Evolutionary conservation across 257 asterid species (phyloP).

Genomic region (Lantana camara): DNA sequence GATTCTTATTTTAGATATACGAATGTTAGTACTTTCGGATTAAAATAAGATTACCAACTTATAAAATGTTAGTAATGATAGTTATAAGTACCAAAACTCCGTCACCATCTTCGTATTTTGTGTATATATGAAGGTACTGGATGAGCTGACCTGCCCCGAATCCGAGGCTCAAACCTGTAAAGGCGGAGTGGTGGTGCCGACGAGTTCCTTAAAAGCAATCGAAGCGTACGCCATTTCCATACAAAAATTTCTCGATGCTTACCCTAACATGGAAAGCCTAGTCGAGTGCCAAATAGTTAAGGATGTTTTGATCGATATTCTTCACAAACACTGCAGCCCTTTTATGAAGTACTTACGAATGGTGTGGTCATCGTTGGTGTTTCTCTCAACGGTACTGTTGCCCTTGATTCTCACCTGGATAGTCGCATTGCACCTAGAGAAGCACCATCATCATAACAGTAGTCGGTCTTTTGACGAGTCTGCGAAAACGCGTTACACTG

Average conservation of each 20-base stretch:
- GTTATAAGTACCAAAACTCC: too few species aligned
- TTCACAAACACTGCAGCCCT: constrained; percentile 52
- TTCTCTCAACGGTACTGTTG: constrained; percentile 50
- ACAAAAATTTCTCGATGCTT: constrained; percentile 49
- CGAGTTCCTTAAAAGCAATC: constrained; percentile 30
- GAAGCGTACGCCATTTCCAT: constrained; percentile 48
- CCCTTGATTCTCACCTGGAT: constrained; percentile 45
- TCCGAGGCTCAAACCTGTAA: constrained; percentile 35
- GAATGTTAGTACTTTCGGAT: too few species aligned
- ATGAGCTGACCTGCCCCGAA: constrained; percentile 49
- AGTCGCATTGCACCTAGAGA: constrained; percentile 34
- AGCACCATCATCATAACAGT: neutral
- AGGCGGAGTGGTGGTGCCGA: constrained; percentile 50
- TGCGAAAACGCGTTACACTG: constrained; percentile 32
- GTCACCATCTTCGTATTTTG: too few species aligned
- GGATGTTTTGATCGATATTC: constrained; percentile 46
- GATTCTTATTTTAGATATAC: too few species aligned
- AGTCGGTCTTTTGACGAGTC: constrained; percentile 25
- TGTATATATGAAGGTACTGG: constrained; percentile 42
- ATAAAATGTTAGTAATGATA: too few species aligned
- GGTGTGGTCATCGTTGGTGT: constrained; percentile 46
- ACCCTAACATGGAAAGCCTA: constrained; percentile 54
- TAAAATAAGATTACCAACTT: too few species aligned
- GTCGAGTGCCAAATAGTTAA: constrained; percentile 50
- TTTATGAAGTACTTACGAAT: constrained; percentile 36